Base-by-base conservation (phyloP, 768 basidiomycete genomes). In the Mycena filopes region DNA sequence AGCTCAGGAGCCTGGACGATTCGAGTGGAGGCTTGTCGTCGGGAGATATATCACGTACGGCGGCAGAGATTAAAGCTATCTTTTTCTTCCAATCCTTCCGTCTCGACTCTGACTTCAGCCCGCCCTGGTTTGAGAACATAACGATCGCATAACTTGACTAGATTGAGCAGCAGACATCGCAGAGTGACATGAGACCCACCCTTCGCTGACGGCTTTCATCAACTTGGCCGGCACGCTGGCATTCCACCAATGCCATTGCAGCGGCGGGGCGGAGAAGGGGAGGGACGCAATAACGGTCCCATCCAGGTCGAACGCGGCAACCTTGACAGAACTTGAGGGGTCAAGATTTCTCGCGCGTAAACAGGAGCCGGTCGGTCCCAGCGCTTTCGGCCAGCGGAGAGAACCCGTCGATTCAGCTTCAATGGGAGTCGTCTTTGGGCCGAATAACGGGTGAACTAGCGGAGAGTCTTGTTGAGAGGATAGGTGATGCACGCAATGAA, bases 261-360 rank as follows among this genome's bases (percentile, higher is more conserved):
- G 71, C 2, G 74, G 70, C 5, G 81, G 73, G 1, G 75, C 72
- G 31, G 74, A 75, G 49, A 79, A 79, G 41, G 21, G 60, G 64
- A 53, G 76, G 68, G 23, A 74, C 66, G n/a, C 74, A 76, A 98
- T 95, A 63, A 96, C 70, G 0, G 94, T 96, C 3, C 93, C 94
- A 73, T 98, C 96, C 25, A 98, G 79, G 75, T 98, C 96, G 66
- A 96, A 92, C 15, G 89, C 85, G 12, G 93, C 91, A 33, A 95
- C 85, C 68, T 89, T 91, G n/a, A 81, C 38, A 1, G 76, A 78
- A 10, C 80, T 77, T 15, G 76, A 72, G 0, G 89, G 89, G 0
- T 73, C 67, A 7, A 80, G 73, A 63, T 84, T 79, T 48, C 78
- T 63, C 13, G 74, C 83, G 62, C 84, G 77, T 36, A 84, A 73